phyloP scores from a whole-genome alignment of 164 flowering plant species.

The Macadamia tetraphylla region DNA sequence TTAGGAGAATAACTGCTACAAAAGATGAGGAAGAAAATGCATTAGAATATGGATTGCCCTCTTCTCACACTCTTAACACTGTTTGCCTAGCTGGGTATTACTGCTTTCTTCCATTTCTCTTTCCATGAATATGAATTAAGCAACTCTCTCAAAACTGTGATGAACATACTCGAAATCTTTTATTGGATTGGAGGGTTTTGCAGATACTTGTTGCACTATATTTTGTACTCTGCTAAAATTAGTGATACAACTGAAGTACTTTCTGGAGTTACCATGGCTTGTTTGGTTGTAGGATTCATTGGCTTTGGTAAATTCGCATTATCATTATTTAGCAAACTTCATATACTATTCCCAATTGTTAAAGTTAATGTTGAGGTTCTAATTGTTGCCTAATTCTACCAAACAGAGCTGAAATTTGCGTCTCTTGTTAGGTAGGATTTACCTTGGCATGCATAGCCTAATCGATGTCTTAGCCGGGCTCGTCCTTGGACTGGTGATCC shows the following conservation, averaged over 20 bases:
- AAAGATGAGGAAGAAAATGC: constrained; percentile 93
- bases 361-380: not conserved
- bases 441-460: constrained; percentile 97
- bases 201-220: constrained; percentile 63
- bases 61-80: constrained; percentile 96
- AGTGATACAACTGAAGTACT: constrained; percentile 22
- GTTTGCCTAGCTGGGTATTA: constrained; percentile 91
- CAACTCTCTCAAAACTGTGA: not conserved
- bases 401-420: constrained; percentile 12
- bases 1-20: constrained; percentile 82
- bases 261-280: constrained; percentile 37
- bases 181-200: constrained; percentile 10
- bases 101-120: not conserved
- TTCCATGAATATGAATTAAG: not conserved
- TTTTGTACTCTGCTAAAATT: constrained; percentile 29
- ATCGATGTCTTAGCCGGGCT: constrained; percentile 77
- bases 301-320: constrained; percentile 44
- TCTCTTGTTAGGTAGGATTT: constrained; percentile 75
- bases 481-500: constrained; percentile 57
- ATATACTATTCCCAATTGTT: not conserved
- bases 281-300: constrained; percentile 59
- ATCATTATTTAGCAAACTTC: not conserved
- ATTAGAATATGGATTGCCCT: constrained; percentile 93
- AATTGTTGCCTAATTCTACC: not conserved
- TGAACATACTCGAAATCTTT: not conserved